Evolutionary conservation across 2,329 filamentous ascomycete species (phyloP).

Genomic region (Hypoxylon sp.): DNA sequence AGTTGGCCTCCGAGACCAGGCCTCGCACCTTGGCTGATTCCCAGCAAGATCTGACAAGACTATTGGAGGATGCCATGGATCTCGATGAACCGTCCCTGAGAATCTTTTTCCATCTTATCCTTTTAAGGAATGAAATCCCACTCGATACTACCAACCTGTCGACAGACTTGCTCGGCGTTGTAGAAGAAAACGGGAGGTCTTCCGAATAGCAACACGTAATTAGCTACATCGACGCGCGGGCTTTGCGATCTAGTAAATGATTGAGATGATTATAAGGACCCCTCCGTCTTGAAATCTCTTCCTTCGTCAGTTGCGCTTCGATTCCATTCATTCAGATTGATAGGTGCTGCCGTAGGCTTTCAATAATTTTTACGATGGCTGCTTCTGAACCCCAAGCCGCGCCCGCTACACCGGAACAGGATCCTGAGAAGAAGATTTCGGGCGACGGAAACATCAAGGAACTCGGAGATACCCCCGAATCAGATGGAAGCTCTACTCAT

Average conservation of each 20-base stretch:
- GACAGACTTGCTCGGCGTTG: background rate
- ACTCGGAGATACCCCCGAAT: constrained; percentile 6
- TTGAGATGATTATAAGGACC: background rate
- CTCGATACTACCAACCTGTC: background rate
- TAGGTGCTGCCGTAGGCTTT: background rate
- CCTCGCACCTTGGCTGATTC: background rate
- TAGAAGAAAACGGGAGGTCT: background rate
- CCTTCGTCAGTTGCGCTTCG: background rate
- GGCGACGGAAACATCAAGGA: constrained; percentile 10
- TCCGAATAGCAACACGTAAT: constrained; percentile 11
- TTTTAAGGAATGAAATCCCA: constrained; percentile 6
- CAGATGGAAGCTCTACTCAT: constrained; percentile 46
- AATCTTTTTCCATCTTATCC: background rate
- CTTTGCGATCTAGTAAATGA: background rate
- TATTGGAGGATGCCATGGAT: constrained; percentile 6
- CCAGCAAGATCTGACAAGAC: constrained; percentile 16
- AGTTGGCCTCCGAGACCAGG: background rate
- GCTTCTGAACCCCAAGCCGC: background rate
- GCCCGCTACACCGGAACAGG: background rate
- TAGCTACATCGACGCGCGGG: background rate
- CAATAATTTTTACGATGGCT: background rate
- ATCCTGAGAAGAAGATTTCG: constrained; percentile 7
- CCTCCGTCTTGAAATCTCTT: background rate
- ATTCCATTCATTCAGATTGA: background rate
- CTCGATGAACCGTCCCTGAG: background rate